A percentile compares a stretch with the other conserved stretches of the same genome.
Conservation (phyloP, 2,329 filamentous ascomycete species). For the Trichoderma sp. region DNA sequence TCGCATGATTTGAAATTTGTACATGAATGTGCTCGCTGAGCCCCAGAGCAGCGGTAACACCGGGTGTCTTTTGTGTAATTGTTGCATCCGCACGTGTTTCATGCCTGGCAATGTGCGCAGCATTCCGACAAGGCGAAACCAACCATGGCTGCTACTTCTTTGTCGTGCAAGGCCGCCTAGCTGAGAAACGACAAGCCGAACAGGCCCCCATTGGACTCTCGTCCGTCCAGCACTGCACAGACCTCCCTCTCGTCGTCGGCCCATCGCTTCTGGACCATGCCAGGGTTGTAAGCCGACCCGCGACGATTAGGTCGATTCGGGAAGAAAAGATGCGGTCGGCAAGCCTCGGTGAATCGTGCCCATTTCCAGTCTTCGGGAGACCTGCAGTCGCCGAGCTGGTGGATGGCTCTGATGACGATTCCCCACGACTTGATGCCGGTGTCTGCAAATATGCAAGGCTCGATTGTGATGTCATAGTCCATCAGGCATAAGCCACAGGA, state of each 20-base stretch:
- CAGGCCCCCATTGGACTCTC: not conserved
- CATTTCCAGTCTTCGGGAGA: conserved; percentile 33
- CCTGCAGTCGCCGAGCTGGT: conserved; percentile 31
- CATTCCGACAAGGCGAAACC: not conserved
- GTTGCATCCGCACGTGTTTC: not conserved
- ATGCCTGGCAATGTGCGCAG: not conserved
- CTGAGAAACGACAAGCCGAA: conserved; percentile 1
- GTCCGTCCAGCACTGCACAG: conserved; percentile 1
- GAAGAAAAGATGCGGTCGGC: conserved; percentile 29
- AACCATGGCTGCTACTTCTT: not conserved
- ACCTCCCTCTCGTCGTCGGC: conserved; percentile 18
- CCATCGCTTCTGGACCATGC: conserved; percentile 29
- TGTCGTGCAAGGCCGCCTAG: not conserved
- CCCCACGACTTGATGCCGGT: conserved; percentile 16
- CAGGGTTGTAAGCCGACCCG: conserved; percentile 27
- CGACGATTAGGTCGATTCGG: conserved; percentile 32
- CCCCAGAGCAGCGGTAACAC: not conserved
- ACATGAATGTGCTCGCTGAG: not conserved
- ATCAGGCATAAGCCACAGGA: conserved; percentile 32
- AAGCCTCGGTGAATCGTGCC: conserved; percentile 32
- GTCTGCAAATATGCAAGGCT: not conserved
- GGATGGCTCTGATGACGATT: conserved; percentile 28
- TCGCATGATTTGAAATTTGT: conserved; percentile 1
- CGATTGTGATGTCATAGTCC: conserved; percentile 32
- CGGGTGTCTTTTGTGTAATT: not conserved